Evolutionary conservation across 2,329 filamentous ascomycete genomes (phyloP), one percentile per base, ranked within the genome.

Genomic region (Aspergillus sp.): DNA sequence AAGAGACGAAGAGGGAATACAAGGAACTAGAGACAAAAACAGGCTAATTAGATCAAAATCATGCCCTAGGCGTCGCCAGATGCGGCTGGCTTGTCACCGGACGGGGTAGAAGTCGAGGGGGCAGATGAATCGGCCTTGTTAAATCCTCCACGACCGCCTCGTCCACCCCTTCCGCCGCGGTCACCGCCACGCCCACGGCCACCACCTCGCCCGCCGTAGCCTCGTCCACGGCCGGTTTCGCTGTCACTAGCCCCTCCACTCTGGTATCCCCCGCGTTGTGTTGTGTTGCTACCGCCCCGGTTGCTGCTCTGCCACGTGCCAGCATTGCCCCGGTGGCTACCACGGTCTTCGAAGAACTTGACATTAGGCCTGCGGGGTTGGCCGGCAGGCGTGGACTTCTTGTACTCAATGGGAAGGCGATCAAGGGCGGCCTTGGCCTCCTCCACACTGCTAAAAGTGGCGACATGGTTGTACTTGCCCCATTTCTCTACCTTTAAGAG

Each of bases 211-310:
- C 85, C 69, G 49, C 72, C 64, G 43, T 67, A 70, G 28, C 72
- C 71, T 64, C 85, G 81, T 63, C 85, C 82, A 60, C 85, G 79
- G 59, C 81, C 80, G 60, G 84, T 82, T 72, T 93, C 91, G 68
- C 89, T 91, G 73, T 90, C 88, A 63, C 89, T 93, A 61, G 91
- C 92, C 57, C 88, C 91, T 59, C 90, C 91, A 72, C 92, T 96
- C 69, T 92, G 89, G 81, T 97, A 97, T 62, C 92, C 92, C 62
- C 92, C 92, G 69, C 90, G 91, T 60, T 85, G 85, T 66, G 83
- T 80, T 53, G 87, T 87, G 57, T 83, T 89, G 41, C 46, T 51
- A 28, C 88, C 88, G 56, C 88, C 88, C 52, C 91, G 87, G 68
- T 75, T 85, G 71, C 79, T 81, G 52, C 72, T 72, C 68, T 84